Percentiles rank a stretch among this genome's conserved stretches.
These are phyloP conservation scores for Ophidiomyces ophidiicola DNA, from an alignment of 2,329 filamentous ascomycete species.

Conservation along the genomic window DNA sequence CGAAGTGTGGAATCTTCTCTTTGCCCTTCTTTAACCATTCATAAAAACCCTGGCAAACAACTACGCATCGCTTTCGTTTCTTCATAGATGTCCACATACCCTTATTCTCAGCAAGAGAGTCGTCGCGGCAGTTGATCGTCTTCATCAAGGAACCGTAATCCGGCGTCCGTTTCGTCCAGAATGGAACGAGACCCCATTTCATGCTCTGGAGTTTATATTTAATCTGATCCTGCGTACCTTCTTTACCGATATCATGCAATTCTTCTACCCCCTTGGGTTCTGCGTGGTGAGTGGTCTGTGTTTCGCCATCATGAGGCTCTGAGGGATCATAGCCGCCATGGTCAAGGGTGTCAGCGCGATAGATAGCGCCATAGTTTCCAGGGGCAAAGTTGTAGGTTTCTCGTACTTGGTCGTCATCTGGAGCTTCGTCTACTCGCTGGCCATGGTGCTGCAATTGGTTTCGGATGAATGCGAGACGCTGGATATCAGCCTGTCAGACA, in stretches of 20 bases:
- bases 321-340: conserved; percentile 35
- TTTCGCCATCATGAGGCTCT: conserved; percentile 15
- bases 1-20: conserved; percentile 73
- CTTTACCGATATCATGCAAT: conserved; percentile 4
- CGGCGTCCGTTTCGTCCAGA: conserved; percentile 78
- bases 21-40: conserved; percentile 85
- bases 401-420: conserved; percentile 56
- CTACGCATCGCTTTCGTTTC: conserved; percentile 71
- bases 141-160: conserved; percentile 67
- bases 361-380: conserved; percentile 72
- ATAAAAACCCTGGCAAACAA: conserved; percentile 85
- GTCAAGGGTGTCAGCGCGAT: conserved; percentile 60
- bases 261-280: conserved; percentile 16
- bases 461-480: conserved; percentile 68
- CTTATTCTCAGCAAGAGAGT: conserved; percentile 60
- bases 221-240: conserved; percentile 25
- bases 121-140: conserved; percentile 91
- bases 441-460: conserved; percentile 59
- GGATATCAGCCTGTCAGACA: conserved; percentile 10
- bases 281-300: conserved; percentile 18
- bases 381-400: conserved; percentile 91
- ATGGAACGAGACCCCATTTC: conserved; percentile 92
- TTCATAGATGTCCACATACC: conserved; percentile 95
- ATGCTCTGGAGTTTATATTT: conserved; percentile 79
- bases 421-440: conserved; percentile 60